These are phyloP conservation scores for Cystobasidiaceae sp. DNA, from an alignment of 1,284 basidiomycete genomes.

Conservation along the genomic window DNA sequence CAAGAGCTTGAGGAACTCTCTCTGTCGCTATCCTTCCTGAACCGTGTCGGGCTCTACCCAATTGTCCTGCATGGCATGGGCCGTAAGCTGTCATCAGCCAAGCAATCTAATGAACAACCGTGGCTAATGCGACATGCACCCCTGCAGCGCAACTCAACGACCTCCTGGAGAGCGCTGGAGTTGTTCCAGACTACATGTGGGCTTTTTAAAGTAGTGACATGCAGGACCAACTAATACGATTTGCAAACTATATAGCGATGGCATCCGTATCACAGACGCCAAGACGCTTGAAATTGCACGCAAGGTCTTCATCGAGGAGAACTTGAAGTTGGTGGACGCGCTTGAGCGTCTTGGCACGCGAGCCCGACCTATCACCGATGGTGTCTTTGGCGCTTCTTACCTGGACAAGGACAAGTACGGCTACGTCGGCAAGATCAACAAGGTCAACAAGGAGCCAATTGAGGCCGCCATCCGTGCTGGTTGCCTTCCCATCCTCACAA, in stretches of 20 bases:
- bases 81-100: constrained; percentile 60
- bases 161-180: constrained; percentile 81
- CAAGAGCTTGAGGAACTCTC: constrained; percentile 85
- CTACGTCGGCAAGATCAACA: constrained; percentile 88
- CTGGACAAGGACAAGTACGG: constrained; percentile 89
- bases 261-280: constrained; percentile 88
- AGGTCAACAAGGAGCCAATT: constrained; percentile 86
- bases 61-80: constrained; percentile 91
- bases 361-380: constrained; percentile 89
- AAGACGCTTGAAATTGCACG: constrained; percentile 88
- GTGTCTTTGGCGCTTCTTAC: constrained; percentile 91
- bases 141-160: constrained; percentile 57
- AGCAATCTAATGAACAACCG: not conserved
- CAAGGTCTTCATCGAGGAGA: constrained; percentile 92
- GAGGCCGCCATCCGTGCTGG: constrained; percentile 91
- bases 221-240: not conserved
- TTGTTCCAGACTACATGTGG: constrained; percentile 89
- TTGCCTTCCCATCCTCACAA: constrained; percentile 86
- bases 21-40: constrained; percentile 85
- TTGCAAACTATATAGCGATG: constrained; percentile 35
- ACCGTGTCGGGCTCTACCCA: constrained; percentile 87
- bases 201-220: too few relatives aligned
- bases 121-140: constrained; percentile 29
- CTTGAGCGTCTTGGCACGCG: constrained; percentile 88
- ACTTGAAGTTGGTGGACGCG: constrained; percentile 81